phyloP scores from a whole-genome alignment of 257 asterid genomes.

The Primulina tabacum region DNA sequence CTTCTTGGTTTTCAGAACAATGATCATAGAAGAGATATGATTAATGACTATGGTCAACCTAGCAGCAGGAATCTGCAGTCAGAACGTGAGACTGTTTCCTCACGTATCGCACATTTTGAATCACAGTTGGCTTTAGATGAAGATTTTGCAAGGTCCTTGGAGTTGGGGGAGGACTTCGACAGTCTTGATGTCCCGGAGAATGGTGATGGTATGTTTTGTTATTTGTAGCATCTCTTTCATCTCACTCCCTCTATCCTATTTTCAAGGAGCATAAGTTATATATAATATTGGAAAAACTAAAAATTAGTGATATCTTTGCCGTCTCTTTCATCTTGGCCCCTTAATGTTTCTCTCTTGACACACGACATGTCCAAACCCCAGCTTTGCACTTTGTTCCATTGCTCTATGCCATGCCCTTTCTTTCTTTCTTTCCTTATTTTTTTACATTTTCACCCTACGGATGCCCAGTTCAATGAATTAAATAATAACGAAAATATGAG shows the following conservation, averaged over 20 bases:
- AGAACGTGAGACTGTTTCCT: slow-evolving; percentile 44
- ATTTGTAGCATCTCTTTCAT: slow-evolving; percentile 1
- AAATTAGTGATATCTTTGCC: not conserved
- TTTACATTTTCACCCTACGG: not conserved
- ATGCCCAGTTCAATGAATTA: not conserved
- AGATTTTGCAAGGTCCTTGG: slow-evolving; percentile 81
- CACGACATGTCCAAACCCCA: not conserved
- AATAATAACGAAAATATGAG: not conserved
- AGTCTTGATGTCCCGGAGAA: slow-evolving; percentile 41
- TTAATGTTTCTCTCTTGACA: not conserved
- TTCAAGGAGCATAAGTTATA: not conserved
- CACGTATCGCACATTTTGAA: slow-evolving; percentile 34
- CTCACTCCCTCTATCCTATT: not conserved
- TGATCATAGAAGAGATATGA: slow-evolving; percentile 33
- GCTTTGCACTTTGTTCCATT: not conserved
- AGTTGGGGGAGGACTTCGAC: slow-evolving; percentile 68
- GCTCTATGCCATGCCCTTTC: not conserved
- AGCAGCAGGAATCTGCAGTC: slow-evolving; percentile 34
- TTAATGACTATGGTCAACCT: slow-evolving; percentile 44
- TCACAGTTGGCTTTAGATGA: slow-evolving; percentile 80
- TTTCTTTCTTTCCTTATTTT: not conserved
- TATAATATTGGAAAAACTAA: not conserved
- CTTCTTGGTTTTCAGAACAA: slow-evolving; percentile 52
- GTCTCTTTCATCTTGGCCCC: not conserved
- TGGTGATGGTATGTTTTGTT: slow-evolving; percentile 45